These are phyloP conservation scores for Ophiostoma sp. DNA, from an alignment of 2,329 filamentous ascomycete genomes.

Conservation along the genomic window DNA sequence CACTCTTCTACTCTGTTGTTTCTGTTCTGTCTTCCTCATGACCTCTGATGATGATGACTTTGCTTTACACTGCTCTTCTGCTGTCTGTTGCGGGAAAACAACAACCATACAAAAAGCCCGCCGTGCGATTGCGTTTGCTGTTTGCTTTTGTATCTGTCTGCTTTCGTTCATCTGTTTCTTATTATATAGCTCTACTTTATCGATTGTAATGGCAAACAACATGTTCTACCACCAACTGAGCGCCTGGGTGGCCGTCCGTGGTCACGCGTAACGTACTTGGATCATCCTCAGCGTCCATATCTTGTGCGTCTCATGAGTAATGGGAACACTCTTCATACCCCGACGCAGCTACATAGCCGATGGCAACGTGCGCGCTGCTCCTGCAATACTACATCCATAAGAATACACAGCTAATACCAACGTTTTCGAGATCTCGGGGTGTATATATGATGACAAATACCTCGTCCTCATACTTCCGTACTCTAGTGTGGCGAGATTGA, in stretches of 20 bases:
- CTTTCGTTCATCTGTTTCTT: background rate
- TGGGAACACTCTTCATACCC: too few species aligned
- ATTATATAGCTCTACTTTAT: background rate
- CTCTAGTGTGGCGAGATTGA: too few species aligned
- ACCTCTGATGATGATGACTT: background rate
- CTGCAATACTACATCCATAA: background rate
- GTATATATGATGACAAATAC: background rate
- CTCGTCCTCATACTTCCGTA: background rate
- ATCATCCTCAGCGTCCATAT: too few species aligned
- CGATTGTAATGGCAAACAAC: background rate
- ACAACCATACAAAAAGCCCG: background rate
- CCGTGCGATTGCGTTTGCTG: too few species aligned
- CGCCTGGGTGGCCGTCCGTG: too few species aligned
- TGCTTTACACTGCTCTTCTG: background rate
- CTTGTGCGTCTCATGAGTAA: too few species aligned
- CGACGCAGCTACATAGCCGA: too few species aligned
- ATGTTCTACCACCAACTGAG: background rate
- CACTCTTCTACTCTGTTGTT: background rate
- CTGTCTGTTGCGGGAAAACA: too few species aligned
- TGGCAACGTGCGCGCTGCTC: too few species aligned
- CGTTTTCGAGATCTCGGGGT: background rate
- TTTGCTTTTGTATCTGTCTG: background rate
- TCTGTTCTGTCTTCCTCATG: background rate
- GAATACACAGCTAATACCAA: background rate
- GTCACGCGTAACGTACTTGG: too few species aligned